These are phyloP conservation scores for Ganoderma meredithae DNA, from an alignment of 1,284 basidiomycete genomes.

Conservation along the genomic window DNA sequence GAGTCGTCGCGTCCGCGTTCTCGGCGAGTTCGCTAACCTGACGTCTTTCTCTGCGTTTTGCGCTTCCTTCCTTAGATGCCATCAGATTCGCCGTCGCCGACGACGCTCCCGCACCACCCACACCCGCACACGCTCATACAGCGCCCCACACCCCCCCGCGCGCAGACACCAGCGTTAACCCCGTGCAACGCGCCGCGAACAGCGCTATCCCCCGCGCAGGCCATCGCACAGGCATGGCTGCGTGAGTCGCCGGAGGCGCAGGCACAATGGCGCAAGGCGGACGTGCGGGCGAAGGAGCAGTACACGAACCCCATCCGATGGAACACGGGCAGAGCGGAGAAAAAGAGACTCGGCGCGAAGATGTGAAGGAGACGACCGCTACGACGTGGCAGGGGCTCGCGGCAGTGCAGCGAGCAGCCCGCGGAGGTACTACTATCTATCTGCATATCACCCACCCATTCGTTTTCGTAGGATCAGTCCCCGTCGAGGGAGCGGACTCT, in stretches of 20 bases:
- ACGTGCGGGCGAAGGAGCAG: conserved; percentile 51
- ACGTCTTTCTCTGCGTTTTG: conserved; percentile 8
- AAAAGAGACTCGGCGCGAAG: conserved; percentile 29
- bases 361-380: conserved; percentile 26
- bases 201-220: conserved; percentile 58
- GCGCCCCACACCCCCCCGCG: conserved; percentile 30
- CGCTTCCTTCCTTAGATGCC: conserved; percentile 42
- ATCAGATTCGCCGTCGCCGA: conserved; percentile 43
- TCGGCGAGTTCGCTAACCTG: conserved; percentile 23
- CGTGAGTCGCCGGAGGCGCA: conserved; percentile 63
- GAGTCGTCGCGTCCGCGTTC: conserved; percentile 21
- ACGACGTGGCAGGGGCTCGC: neutral
- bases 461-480: conserved; percentile 32
- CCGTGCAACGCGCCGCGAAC: conserved; percentile 32
- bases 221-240: conserved; percentile 73
- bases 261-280: conserved; percentile 62
- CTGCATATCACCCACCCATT: neutral
- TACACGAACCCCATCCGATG: conserved; percentile 40
- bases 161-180: conserved; percentile 23
- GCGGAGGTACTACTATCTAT: conserved; percentile 6
- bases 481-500: conserved; percentile 34
- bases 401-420: neutral
- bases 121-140: conserved; percentile 32
- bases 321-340: conserved; percentile 29
- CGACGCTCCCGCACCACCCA: conserved; percentile 11